Base-by-base conservation (phyloP, 768 basidiomycete genomes). In the Psilocybe cubensis region DNA sequence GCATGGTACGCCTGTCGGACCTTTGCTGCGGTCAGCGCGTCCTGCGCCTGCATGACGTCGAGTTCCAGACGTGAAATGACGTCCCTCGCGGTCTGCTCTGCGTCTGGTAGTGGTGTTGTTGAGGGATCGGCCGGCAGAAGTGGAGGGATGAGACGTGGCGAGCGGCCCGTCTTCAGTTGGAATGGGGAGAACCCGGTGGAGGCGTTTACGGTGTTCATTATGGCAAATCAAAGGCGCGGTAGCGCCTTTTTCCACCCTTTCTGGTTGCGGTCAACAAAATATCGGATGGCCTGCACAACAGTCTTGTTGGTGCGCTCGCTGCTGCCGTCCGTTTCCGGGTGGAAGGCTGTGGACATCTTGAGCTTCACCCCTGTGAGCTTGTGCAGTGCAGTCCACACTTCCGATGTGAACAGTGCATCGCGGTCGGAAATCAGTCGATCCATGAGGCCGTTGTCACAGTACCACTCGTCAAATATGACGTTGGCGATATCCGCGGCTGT, bases 281-380 rank as follows among this genome's bases (percentile, higher is more conserved):
- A 72, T 0, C 67, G 55, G 0, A 77, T 41, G 0, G 52, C 25
- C 48, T 78, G 75, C 24, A 58, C 66, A 0, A 77, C 48, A 0
- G 73, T 77, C 24, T 74, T 72, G 60, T 78, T 77, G 0, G 67
- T 70, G 0, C 65, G 52, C 56, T 80, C 71, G 21, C 69, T 74
- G 1, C 64, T 33, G 0, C 77, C 76, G 54, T 79, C 72, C 0
- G 74, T 78, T 46, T 80, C 66, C 0, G 74, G 76, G 28, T 80
- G 77, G 41, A 68, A 77, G 0, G 74, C 52, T 0, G 73, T 72
- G 0, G 76, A 77, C 60, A 79, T 63, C 28, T 67, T 66, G 0
- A 76, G 54, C 6, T 69, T 63, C 0, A 73, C 59, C 0, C 75
- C 70, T 4, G 73, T 68, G 0, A 70, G 57, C 6, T 50, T 45